Evolutionary conservation across 73 alveolate species (phyloP).

Genomic region (Paramecium primaurelia): DNA sequence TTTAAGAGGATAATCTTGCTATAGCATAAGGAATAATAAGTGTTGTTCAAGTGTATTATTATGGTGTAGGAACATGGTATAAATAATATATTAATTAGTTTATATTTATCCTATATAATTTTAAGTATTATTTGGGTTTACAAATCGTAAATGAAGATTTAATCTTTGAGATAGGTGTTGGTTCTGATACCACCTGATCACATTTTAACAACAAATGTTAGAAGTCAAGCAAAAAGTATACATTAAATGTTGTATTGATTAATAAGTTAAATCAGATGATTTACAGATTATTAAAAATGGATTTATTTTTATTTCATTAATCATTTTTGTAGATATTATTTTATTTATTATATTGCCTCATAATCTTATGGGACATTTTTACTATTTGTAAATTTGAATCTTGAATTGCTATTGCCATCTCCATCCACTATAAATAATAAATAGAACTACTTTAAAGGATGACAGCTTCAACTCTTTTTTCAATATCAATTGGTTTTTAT

Average conservation of each 20-base stretch:
- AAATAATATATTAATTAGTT: background rate
- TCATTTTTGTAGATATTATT: background rate
- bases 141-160: background rate
- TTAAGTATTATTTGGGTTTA: background rate
- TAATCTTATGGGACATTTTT: background rate
- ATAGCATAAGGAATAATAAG: background rate
- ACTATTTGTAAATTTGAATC: conserved; percentile 37
- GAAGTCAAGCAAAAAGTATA: background rate
- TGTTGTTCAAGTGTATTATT: background rate
- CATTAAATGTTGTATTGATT: background rate
- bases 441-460: background rate
- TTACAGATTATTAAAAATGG: background rate
- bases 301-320: background rate
- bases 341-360: conserved; percentile 17
- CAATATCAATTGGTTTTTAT: background rate
- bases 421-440: background rate
- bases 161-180: background rate
- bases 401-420: background rate
- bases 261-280: background rate
- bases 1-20: background rate
- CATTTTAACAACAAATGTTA: background rate
- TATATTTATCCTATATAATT: background rate
- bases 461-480: conserved; percentile 26
- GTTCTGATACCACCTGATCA: background rate
- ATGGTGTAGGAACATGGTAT: background rate